These are phyloP conservation scores for Tricholoma terreum DNA, from an alignment of 768 basidiomycete species.

Conservation along the genomic window DNA sequence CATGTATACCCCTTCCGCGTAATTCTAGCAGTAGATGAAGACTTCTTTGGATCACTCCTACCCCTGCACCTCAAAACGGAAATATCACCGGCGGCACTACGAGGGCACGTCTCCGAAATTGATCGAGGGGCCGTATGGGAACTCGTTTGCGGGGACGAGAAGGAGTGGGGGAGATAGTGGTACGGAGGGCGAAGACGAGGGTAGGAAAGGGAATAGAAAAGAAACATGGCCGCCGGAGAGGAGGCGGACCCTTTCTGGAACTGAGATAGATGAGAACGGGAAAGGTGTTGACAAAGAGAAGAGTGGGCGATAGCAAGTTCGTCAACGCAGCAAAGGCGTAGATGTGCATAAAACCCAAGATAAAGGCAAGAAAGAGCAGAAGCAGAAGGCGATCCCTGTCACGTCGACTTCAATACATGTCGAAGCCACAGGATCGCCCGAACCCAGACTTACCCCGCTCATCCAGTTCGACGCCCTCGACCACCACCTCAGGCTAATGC, in stretches of 20 bases:
- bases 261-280: background rate
- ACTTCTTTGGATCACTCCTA: slow-evolving; percentile 11
- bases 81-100: background rate
- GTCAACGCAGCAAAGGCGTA: background rate
- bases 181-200: background rate
- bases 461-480: no score
- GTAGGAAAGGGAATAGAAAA: slow-evolving; percentile 7
- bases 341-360: no score
- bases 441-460: background rate
- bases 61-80: slow-evolving; percentile 1
- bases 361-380: background rate
- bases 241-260: background rate
- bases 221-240: background rate
- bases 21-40: slow-evolving; percentile 7
- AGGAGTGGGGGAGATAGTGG: slow-evolving; percentile 6
- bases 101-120: slow-evolving; percentile 14
- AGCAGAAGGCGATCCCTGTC: background rate
- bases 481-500: slow-evolving; percentile 26
- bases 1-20: background rate
- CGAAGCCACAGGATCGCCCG: background rate
- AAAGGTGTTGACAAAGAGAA: no score
- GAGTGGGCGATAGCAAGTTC: background rate
- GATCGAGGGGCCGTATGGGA: slow-evolving; percentile 30
- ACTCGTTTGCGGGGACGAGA: slow-evolving; percentile 19
- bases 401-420: background rate